Base-by-base conservation (phyloP, 73 alveolate species). In the Paraurostyla sp. region DNA sequence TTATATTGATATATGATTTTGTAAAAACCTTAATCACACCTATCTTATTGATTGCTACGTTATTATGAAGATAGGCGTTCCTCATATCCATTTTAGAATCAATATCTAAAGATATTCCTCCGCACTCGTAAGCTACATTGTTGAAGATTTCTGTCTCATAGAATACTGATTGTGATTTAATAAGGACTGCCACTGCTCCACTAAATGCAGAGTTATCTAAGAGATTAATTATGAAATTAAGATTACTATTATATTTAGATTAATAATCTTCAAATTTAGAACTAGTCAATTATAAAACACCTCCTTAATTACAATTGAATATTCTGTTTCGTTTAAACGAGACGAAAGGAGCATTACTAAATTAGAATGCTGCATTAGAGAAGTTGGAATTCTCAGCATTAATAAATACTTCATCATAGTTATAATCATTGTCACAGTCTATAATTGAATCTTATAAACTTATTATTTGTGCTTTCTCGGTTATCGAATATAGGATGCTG, bases 81-180 rank as follows among this genome's bases (percentile, higher is more conserved):
- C 23, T 65, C 4, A 65, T 38, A 7, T 11, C 36, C 36, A 20
- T 20, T 6, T 13, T 33, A 2, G 82, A 65, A 1, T 1, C 35
- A 1, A 65, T 4, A 38, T 65, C 82, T 16, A 65, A 38, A 11
- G 82, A 38, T 22, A 65, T 65, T 36, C 59, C 82, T 35, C 60
- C 82, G 41, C 82, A 65, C 23, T 65, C 82, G 41, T 35, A 65
- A 35, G 82, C 82, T 4, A 59, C 3, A 59, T 59, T 59, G 32
- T 59, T 59, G 49, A 27, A 59, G 2, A 30, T 25, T 30, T 59
- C 22, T 20, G 25, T 27, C 23, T 23, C 48, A 25, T 7, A 7
- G 2, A 59, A 7, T 6, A 30, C 23, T 11, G 76, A 43, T 2
- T 6, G 23, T 7, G 76, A 59, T 30, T n/a, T 2, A 27, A 20